These are phyloP conservation scores for Persicaria maculosa DNA, from an alignment of 148 eudicot species.

Conservation along the genomic window DNA sequence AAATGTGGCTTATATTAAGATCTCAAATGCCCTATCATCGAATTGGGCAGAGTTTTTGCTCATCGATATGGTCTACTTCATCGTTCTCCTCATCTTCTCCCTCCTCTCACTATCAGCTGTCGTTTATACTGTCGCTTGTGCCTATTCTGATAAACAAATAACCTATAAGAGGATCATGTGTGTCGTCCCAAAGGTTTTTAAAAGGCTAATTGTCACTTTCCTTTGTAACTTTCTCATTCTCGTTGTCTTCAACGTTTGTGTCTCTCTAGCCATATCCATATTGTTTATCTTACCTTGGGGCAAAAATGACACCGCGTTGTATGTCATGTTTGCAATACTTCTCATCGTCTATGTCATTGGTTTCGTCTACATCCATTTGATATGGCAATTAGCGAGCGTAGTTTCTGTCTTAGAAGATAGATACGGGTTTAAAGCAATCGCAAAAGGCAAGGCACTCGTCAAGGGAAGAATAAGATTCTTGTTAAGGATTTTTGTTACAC, in stretches of 20 bases:
- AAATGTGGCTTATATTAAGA: no score
- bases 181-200: slow-evolving; percentile 40
- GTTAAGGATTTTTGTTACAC: slow-evolving; percentile 16
- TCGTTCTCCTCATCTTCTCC: slow-evolving; percentile 27
- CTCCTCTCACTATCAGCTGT: slow-evolving; percentile 33
- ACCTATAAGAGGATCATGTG: slow-evolving; percentile 25
- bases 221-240: slow-evolving; percentile 25
- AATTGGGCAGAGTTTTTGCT: no score
- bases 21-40: no score
- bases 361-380: slow-evolving; percentile 29
- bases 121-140: slow-evolving; percentile 37
- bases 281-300: not conserved
- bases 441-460: slow-evolving; percentile 38
- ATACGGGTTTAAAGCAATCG: slow-evolving; percentile 42
- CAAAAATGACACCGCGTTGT: not conserved
- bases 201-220: slow-evolving; percentile 38
- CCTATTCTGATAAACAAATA: slow-evolving; percentile 27
- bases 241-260: slow-evolving; percentile 19
- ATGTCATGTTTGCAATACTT: not conserved
- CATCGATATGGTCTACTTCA: slow-evolving; percentile 18
- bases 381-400: slow-evolving; percentile 50
- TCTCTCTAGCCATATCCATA: not conserved
- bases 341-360: slow-evolving; percentile 21
- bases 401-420: slow-evolving; percentile 42
- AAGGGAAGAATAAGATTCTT: slow-evolving; percentile 40